Percentiles rank a stretch among this genome's conserved stretches.
Conservation (phyloP, 2,329 filamentous ascomycete genomes). For the Botrytis deweyae region DNA sequence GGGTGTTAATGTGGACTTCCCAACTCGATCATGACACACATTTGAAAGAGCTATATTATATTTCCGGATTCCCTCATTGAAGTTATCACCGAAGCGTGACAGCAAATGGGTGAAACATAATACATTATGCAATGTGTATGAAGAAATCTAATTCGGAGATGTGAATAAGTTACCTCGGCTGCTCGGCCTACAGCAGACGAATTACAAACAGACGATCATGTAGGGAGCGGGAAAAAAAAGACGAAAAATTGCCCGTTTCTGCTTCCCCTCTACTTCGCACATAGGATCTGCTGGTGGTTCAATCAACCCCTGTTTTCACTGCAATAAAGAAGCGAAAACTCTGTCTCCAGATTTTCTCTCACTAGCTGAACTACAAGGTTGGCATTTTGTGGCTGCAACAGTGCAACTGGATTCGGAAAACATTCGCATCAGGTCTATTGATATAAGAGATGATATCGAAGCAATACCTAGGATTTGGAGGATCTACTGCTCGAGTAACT, state of each 20-base stretch:
- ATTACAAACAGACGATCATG: background rate
- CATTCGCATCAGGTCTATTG: background rate
- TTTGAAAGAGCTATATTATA: background rate
- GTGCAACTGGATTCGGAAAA: background rate
- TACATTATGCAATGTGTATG: background rate
- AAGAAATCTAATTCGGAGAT: background rate
- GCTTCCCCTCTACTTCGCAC: background rate
- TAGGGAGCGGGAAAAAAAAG: background rate
- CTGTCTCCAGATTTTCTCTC: constrained; percentile 12
- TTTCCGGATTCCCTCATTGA: background rate
- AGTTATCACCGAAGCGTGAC: background rate
- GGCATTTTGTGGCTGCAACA: no score
- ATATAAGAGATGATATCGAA: background rate
- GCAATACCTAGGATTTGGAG: background rate
- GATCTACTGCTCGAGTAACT: background rate
- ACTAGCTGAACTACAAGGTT: background rate
- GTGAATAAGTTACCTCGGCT: background rate
- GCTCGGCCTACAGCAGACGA: background rate
- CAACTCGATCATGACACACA: background rate
- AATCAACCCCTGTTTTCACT: background rate
- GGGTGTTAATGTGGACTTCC: background rate
- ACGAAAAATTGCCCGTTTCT: background rate
- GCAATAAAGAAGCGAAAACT: background rate
- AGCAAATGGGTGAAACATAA: background rate
- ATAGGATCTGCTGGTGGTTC: background rate